These are phyloP conservation scores for Gnomoniopsis smithogilvyi DNA, from an alignment of 2,329 filamentous ascomycete genomes.

Conservation along the genomic window DNA sequence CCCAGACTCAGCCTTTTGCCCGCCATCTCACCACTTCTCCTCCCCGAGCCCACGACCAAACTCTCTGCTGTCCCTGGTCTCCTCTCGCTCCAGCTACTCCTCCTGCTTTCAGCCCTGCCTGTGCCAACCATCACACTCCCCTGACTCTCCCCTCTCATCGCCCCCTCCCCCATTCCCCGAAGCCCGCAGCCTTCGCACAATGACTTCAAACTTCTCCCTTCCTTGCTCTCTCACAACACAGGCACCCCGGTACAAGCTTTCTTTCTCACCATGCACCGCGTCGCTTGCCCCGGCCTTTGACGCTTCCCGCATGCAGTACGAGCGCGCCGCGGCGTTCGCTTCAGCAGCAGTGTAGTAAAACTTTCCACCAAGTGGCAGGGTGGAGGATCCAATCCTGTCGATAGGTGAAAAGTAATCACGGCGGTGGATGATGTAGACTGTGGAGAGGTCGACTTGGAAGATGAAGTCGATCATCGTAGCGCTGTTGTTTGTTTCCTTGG, in stretches of 20 bases:
- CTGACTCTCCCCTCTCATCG: background rate
- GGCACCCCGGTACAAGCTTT: conserved; percentile 13
- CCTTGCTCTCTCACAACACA: conserved; percentile 10
- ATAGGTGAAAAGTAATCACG: conserved; percentile 7
- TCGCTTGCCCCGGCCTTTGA: background rate
- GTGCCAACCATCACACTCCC: background rate
- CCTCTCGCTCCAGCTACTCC: background rate
- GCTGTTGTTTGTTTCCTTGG: background rate
- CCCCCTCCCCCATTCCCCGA: conserved; percentile 7
- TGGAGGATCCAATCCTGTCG: conserved; percentile 4
- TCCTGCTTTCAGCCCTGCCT: background rate
- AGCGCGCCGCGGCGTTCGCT: conserved; percentile 13
- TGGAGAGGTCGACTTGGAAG: conserved; percentile 18
- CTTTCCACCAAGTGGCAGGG: conserved; percentile 1
- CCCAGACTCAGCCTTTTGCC: background rate
- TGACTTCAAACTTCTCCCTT: conserved; percentile 15
- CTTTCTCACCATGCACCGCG: conserved; percentile 11
- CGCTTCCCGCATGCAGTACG: conserved; percentile 12
- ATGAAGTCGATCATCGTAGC: conserved; percentile 16
- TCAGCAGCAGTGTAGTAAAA: conserved; percentile 16
- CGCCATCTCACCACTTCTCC: background rate
- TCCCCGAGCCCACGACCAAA: background rate
- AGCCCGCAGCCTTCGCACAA: conserved; percentile 10
- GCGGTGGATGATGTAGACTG: conserved; percentile 12
- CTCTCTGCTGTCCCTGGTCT: background rate